Evolutionary conservation across 495 filamentous ascomycete species (phyloP).

Genomic region (Chaetomidium leptoderma): DNA sequence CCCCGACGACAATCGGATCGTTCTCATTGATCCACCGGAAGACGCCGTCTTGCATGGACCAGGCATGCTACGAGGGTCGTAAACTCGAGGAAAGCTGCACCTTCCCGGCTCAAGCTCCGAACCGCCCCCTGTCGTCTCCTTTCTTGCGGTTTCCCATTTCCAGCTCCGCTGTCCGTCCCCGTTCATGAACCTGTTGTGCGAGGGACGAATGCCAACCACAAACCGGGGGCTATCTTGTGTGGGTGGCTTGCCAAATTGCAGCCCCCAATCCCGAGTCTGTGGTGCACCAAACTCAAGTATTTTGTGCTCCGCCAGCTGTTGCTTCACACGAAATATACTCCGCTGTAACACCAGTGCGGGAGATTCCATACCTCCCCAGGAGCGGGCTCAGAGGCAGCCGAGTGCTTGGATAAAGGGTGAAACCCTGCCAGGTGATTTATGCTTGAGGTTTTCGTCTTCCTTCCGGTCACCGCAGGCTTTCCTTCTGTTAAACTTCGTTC

Average conservation of each 20-base stretch:
- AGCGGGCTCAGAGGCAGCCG: not conserved
- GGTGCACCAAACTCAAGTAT: not conserved
- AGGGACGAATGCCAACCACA: slow-evolving; percentile 1
- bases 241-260: not conserved
- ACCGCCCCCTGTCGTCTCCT: not conserved
- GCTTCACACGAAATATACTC: not conserved
- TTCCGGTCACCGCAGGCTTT: too few relatives aligned
- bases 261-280: not conserved
- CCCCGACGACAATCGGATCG: not conserved
- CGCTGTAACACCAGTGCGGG: not conserved
- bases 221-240: not conserved
- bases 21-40: not conserved
- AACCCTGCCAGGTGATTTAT: too few relatives aligned
- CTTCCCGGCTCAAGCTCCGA: not conserved
- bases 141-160: not conserved
- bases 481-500: too few relatives aligned
- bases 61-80: not conserved
- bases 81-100: not conserved
- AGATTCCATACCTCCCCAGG: not conserved
- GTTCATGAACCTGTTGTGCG: slow-evolving; percentile 6
- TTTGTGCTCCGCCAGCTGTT: not conserved
- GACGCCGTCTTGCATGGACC: not conserved
- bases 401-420: too few relatives aligned
- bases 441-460: too few relatives aligned
- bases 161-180: not conserved